These are phyloP conservation scores for Discostella stelligera DNA, from an alignment of 352 stramenopile genomes.

Conservation along the genomic window DNA sequence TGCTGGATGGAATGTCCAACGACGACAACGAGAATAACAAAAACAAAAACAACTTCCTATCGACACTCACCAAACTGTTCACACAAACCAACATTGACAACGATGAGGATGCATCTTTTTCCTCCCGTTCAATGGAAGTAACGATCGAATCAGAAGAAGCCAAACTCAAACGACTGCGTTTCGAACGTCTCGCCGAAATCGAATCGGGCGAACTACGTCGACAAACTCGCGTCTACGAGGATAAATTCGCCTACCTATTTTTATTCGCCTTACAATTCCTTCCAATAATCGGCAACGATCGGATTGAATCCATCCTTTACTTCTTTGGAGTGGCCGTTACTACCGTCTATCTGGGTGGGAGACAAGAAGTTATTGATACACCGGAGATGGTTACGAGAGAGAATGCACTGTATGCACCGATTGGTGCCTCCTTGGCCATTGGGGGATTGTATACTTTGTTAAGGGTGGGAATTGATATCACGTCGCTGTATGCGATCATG, in stretches of 20 bases:
- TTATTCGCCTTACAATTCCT: slow-evolving; percentile 44
- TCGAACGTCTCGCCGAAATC: slow-evolving; percentile 43
- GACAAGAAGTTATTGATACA: slow-evolving; percentile 40
- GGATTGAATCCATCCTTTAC: slow-evolving; percentile 26
- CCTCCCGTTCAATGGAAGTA: neutral
- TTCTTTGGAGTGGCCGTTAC: slow-evolving; percentile 39
- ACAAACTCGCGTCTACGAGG: slow-evolving; percentile 26
- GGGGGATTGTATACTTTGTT: slow-evolving; percentile 39
- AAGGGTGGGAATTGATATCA: slow-evolving; percentile 39
- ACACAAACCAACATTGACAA: slow-evolving; percentile 6
- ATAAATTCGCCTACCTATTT: slow-evolving; percentile 45
- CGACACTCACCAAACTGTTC: slow-evolving; percentile 10
- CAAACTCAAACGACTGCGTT: slow-evolving; percentile 28
- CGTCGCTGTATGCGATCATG: slow-evolving; percentile 30
- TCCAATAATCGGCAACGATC: slow-evolving; percentile 36
- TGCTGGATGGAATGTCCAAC: slow-evolving; percentile 5
- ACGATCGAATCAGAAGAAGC: slow-evolving; percentile 27
- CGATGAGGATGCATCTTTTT: neutral
- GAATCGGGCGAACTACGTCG: slow-evolving; percentile 28
- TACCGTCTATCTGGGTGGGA: slow-evolving; percentile 39
- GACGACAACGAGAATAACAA: neutral
- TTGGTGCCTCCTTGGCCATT: slow-evolving; percentile 38
- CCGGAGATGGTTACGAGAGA: slow-evolving; percentile 32
- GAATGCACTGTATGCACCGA: slow-evolving; percentile 39
- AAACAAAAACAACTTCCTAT: slow-evolving; percentile 15